phyloP scores from a whole-genome alignment of 495 filamentous ascomycete genomes.

The Penicillium bovifimosum region DNA sequence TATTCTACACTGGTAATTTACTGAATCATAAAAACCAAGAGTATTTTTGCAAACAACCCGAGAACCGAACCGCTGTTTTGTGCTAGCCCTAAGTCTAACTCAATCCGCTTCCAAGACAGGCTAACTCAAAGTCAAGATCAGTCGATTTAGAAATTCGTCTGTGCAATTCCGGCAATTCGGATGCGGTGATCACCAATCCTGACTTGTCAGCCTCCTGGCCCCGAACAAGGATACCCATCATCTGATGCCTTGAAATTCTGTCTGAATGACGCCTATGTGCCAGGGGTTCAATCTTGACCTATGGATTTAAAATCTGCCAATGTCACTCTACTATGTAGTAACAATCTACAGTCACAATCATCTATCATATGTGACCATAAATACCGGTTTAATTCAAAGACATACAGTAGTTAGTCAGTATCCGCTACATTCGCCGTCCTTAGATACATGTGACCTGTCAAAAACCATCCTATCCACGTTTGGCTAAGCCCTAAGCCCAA shows the following conservation, averaged over 20 bases:
- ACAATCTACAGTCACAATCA: not conserved
- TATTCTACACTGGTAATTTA: not conserved
- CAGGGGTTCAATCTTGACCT: not conserved
- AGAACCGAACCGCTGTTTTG: not conserved
- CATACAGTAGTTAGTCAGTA: too few relatives aligned
- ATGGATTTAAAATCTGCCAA: not conserved
- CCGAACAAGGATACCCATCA: not conserved
- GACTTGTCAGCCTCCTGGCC: not conserved
- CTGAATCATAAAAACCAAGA: too few relatives aligned
- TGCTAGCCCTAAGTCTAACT: conserved; percentile 2
- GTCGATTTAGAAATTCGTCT: conserved; percentile 1
- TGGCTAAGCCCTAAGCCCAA: not conserved
- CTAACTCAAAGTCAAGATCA: not conserved
- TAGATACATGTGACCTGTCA: too few relatives aligned
- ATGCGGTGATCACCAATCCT: not conserved
- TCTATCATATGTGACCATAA: too few relatives aligned
- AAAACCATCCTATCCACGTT: not conserved
- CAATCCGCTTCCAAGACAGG: not conserved
- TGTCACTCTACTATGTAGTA: too few relatives aligned
- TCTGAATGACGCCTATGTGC: not conserved
- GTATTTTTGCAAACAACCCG: not conserved
- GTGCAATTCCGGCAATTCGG: not conserved
- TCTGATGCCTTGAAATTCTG: not conserved
- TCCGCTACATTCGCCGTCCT: too few relatives aligned
- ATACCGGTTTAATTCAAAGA: too few relatives aligned